A percentile compares a stretch with the other conserved stretches of the same genome.
phyloP scores from a whole-genome alignment of 2,329 filamentous ascomycete genomes.

The Penicillium sp. region DNA sequence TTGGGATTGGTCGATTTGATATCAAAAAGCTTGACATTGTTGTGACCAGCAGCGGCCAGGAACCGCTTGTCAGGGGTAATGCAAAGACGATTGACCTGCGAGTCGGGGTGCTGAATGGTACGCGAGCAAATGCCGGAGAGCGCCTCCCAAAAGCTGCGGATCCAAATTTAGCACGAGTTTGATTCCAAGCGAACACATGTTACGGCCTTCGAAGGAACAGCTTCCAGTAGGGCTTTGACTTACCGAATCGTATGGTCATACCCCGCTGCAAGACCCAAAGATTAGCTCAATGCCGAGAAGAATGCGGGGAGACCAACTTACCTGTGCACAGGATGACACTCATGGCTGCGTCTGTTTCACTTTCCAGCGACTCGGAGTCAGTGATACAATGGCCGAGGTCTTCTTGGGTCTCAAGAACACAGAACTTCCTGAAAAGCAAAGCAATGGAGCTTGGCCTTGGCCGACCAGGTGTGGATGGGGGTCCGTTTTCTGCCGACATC shows the following conservation, averaged over 20 bases:
- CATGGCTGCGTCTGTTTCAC: slow-evolving; percentile 45
- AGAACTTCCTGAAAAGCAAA: neutral
- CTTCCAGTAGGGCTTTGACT: slow-evolving; percentile 20
- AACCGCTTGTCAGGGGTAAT: slow-evolving; percentile 98
- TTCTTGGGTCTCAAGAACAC: neutral
- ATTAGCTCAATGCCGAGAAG: slow-evolving; percentile 19
- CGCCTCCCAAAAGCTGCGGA: slow-evolving; percentile 88
- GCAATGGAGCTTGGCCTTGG: neutral
- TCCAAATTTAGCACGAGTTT: slow-evolving; percentile 8
- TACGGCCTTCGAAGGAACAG: neutral
- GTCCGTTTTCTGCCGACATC: slow-evolving; percentile 3
- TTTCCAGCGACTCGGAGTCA: slow-evolving; percentile 5
- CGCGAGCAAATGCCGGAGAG: slow-evolving; percentile 96
- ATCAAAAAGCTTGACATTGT: slow-evolving; percentile 96
- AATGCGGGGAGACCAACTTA: slow-evolving; percentile 39
- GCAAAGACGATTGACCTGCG: slow-evolving; percentile 95
- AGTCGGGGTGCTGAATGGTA: slow-evolving; percentile 97
- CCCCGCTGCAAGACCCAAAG: slow-evolving; percentile 54
- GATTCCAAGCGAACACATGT: neutral
- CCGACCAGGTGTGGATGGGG: slow-evolving; percentile 1
- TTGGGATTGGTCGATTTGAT: slow-evolving; percentile 98
- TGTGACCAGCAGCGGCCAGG: slow-evolving; percentile 77
- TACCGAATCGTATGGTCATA: slow-evolving; percentile 77
- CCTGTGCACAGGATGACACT: slow-evolving; percentile 69
- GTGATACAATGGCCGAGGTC: slow-evolving; percentile 13